Evolutionary conservation across 768 basidiomycete genomes (phyloP), one percentile per base, ranked within the genome.

Genomic region (Pleurotus sapidus): DNA sequence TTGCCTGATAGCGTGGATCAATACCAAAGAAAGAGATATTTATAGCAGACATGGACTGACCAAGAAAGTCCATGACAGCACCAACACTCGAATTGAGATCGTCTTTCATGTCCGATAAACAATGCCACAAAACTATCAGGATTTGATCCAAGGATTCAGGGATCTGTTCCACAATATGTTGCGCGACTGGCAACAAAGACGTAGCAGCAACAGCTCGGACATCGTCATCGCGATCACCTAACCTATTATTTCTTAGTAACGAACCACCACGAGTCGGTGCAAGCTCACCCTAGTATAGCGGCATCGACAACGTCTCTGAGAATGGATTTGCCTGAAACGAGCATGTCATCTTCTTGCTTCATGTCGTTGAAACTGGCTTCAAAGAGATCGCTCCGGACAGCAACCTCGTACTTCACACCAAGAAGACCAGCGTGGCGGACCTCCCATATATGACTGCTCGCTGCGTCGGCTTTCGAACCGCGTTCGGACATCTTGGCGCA

Each of bases 371-470:
- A 67, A 37, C 51, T 42, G 23, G 68, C 72, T 14, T 83, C 82
- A 57, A 98, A 86, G 20, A 98, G 73, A 68, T 97, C 94, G 55
- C 80, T 84, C 61, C 94, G 78, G 15, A 98, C 97, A 12, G 96
- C 97, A 38, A 98, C 95, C 70, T 98, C 93, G 69, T 98, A 98
- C 76, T 98, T 98, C 70, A 99, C 86, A 1, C 97, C 97, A 7
- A 98, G 81, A 58, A 99, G 74, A 25, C 97, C 97, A n/a, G 97
- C 95, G 75, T 99, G 97, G 55, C 96, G 82, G 49, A 99, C 89
- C 72, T 98, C 93, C 97, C 97, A 99, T 5, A 94, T 82, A 70
- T 95, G 92, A 55, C 72, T 74, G 63, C 75, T 69, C 59, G 83
- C 76, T 61, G 70, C 57, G 23, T 76, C 74, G 27, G 60, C 59